A percentile compares a stretch with the other conserved stretches of the same genome.
phyloP scores from a whole-genome alignment of 2,329 filamentous ascomycete species.

The Fusarium marasasianum region DNA sequence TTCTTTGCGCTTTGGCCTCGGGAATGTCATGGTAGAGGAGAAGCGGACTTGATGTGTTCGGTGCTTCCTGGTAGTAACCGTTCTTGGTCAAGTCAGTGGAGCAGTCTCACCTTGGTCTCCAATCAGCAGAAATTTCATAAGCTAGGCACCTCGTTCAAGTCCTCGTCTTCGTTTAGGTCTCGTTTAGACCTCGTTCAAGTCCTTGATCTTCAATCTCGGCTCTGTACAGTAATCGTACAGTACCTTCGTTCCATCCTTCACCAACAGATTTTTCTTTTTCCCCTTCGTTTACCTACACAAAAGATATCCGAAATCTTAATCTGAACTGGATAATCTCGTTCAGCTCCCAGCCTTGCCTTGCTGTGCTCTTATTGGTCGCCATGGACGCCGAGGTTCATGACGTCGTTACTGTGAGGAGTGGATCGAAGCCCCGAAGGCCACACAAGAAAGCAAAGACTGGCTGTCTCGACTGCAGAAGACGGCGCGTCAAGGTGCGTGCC shows the following conservation, averaged over 20 bases:
- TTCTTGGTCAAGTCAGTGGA: neutral
- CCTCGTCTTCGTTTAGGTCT: neutral
- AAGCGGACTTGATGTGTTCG: neutral
- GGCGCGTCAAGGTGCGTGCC: slow-evolving; percentile 2
- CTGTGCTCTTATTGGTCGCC: neutral
- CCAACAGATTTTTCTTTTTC: neutral
- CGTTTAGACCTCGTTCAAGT: neutral
- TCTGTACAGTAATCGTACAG: neutral
- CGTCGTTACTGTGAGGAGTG: neutral
- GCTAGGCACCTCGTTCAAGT: neutral
- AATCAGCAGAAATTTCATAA: neutral
- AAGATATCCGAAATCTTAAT: neutral
- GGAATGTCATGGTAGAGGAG: neutral
- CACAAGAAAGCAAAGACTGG: slow-evolving; percentile 15
- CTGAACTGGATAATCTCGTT: neutral
- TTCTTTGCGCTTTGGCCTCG: neutral
- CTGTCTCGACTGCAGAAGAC: slow-evolving; percentile 5
- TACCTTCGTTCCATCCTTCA: neutral
- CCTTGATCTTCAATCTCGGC: neutral
- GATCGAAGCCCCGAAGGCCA: neutral
- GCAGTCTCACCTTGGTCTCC: neutral
- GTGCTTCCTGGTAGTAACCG: neutral
- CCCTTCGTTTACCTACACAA: neutral
- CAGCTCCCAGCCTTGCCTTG: neutral
- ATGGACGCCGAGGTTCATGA: neutral